A percentile compares a stretch with the other conserved stretches of the same genome.
phyloP scores from a whole-genome alignment of 768 basidiomycete species.

The Tricholoma terreum region DNA sequence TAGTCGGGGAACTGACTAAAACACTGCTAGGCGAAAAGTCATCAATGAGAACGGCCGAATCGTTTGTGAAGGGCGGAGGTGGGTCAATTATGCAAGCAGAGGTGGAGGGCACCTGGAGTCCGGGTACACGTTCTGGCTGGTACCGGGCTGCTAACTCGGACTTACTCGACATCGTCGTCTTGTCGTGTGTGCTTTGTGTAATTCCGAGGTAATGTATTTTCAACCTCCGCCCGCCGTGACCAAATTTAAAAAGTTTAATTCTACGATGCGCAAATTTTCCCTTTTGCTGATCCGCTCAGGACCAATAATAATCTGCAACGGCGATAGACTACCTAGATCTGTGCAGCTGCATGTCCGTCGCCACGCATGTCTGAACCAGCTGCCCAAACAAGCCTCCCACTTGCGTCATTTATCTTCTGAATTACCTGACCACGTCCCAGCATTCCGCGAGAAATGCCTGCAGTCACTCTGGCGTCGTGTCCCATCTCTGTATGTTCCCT shows the following conservation, averaged over 20 bases:
- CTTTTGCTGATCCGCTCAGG: background rate
- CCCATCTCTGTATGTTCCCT: slow-evolving; percentile 68
- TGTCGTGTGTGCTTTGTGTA: too few relatives aligned
- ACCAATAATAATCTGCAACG: background rate
- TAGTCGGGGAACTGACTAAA: background rate
- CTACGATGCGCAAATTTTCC: too few relatives aligned
- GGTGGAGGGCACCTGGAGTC: background rate
- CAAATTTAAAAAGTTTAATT: too few relatives aligned
- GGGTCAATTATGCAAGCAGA: background rate
- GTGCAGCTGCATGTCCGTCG: slow-evolving; percentile 84
- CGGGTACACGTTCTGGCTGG: background rate
- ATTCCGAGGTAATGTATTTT: too few relatives aligned
- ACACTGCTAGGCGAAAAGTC: background rate
- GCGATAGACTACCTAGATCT: slow-evolving; percentile 42
- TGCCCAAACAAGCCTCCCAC: slow-evolving; percentile 84
- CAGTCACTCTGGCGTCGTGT: slow-evolving; percentile 68
- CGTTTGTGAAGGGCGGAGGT: slow-evolving; percentile 11
- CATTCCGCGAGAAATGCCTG: slow-evolving; percentile 58
- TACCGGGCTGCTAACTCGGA: background rate
- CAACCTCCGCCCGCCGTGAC: too few relatives aligned
- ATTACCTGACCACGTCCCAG: slow-evolving; percentile 90
- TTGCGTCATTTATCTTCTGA: slow-evolving; percentile 65
- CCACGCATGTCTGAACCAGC: slow-evolving; percentile 88
- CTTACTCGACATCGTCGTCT: background rate
- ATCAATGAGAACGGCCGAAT: background rate